phyloP scores from a whole-genome alignment of 352 stramenopile genomes.

The Pythium oligandrum region DNA sequence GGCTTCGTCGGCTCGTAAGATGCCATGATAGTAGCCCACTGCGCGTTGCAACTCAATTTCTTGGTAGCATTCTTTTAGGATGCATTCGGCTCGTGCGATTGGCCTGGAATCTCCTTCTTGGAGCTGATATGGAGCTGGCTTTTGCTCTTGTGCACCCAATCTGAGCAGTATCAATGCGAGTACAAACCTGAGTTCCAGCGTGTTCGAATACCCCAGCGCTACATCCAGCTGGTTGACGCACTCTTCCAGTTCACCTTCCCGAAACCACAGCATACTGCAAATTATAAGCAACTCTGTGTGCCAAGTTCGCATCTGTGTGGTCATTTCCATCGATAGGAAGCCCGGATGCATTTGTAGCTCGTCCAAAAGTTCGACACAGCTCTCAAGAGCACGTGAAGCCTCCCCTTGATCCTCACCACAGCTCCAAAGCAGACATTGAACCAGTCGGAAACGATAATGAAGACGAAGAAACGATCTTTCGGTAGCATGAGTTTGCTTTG shows the following conservation, averaged over 20 bases:
- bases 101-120: not conserved
- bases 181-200: constrained; percentile 10
- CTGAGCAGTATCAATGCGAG: constrained; percentile 8
- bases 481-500: not conserved
- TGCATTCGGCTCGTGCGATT: constrained; percentile 6
- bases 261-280: constrained; percentile 34
- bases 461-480: constrained; percentile 13
- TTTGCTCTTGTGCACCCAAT: constrained; percentile 2
- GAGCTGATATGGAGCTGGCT: constrained; percentile 5
- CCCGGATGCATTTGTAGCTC: constrained; percentile 10
- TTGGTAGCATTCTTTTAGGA: constrained; percentile 40
- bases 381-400: not conserved
- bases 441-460: constrained; percentile 28
- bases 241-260: constrained; percentile 4
- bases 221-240: constrained; percentile 7
- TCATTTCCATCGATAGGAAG: constrained; percentile 5
- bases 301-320: not conserved
- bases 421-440: constrained; percentile 33
- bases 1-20: constrained; percentile 20
- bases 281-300: constrained; percentile 34
- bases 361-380: constrained; percentile 6
- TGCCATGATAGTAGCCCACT: constrained; percentile 54
- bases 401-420: constrained; percentile 18
- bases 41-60: constrained; percentile 43
- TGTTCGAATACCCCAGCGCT: constrained; percentile 5